phyloP scores from a whole-genome alignment of 176 grass and related monocot genomes.

The Carex pumila region DNA sequence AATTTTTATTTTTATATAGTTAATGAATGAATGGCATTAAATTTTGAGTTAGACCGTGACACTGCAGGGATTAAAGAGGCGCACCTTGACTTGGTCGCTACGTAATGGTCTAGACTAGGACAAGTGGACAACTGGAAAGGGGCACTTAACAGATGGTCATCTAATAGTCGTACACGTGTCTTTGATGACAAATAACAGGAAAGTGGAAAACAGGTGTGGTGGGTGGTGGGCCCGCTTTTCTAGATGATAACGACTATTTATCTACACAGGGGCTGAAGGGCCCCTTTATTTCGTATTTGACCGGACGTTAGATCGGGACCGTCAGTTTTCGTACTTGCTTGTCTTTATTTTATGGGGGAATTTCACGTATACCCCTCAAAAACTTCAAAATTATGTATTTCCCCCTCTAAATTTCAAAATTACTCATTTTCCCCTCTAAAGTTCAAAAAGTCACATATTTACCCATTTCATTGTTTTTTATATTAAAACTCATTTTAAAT shows the following conservation, averaged over 20 bases:
- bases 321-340: neutral
- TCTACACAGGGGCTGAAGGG: neutral
- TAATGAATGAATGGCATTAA: neutral
- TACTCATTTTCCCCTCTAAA: too few relatives aligned
- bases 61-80: neutral
- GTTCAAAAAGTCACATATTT: too few relatives aligned
- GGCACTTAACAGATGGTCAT: neutral
- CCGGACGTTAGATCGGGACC: neutral
- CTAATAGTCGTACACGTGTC: slow-evolving; percentile 13
- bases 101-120: neutral
- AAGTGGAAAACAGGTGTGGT: neutral
- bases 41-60: neutral
- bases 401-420: too few relatives aligned
- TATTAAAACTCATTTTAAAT: too few relatives aligned
- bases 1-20: too few relatives aligned
- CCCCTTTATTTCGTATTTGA: neutral
- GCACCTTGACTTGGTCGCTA: slow-evolving; percentile 8
- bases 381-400: too few relatives aligned
- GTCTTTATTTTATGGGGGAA: neutral
- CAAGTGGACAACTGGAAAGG: neutral
- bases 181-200: neutral
- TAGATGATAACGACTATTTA: slow-evolving; percentile 14
- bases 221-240: neutral
- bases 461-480: too few relatives aligned
- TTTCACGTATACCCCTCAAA: too few relatives aligned